Evolutionary conservation across 2,329 filamentous ascomycete genomes (phyloP).

Genomic region (Penicillium sp.): DNA sequence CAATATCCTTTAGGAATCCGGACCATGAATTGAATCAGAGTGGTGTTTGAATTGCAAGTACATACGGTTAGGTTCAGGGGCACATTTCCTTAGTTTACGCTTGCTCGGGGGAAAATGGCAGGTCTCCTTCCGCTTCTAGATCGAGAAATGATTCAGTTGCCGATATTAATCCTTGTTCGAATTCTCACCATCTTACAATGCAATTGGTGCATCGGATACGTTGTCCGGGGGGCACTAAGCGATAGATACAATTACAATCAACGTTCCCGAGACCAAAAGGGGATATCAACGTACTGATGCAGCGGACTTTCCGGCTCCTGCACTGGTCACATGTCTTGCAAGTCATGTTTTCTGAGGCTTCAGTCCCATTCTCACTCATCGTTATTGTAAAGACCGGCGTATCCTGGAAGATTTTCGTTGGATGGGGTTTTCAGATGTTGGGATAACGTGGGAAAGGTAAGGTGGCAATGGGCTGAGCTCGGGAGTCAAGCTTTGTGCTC

Average conservation of each 20-base stretch:
- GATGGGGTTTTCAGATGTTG: no score
- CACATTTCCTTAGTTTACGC: not conserved
- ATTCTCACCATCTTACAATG: not conserved
- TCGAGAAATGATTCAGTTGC: not conserved
- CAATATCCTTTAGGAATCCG: not conserved
- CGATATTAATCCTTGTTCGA: not conserved
- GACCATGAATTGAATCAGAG: not conserved
- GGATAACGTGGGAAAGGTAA: no score
- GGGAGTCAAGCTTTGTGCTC: no score
- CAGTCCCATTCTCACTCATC: no score
- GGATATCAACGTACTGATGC: constrained; percentile 32
- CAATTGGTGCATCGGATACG: not conserved
- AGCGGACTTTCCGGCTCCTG: constrained; percentile 46
- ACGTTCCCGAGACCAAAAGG: not conserved
- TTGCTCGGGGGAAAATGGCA: constrained; percentile 1
- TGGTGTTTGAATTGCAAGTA: not conserved
- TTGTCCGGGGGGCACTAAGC: not conserved
- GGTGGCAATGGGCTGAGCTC: no score
- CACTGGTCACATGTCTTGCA: constrained; percentile 40
- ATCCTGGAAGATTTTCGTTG: no score
- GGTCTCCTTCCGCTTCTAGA: not conserved
- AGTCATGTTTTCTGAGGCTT: constrained; percentile 1
- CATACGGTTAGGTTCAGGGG: not conserved
- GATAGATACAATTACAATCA: not conserved
- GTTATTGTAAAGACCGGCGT: no score